These are phyloP conservation scores for Cubamyces lactineus DNA, from an alignment of 768 basidiomycete genomes.

Conservation along the genomic window DNA sequence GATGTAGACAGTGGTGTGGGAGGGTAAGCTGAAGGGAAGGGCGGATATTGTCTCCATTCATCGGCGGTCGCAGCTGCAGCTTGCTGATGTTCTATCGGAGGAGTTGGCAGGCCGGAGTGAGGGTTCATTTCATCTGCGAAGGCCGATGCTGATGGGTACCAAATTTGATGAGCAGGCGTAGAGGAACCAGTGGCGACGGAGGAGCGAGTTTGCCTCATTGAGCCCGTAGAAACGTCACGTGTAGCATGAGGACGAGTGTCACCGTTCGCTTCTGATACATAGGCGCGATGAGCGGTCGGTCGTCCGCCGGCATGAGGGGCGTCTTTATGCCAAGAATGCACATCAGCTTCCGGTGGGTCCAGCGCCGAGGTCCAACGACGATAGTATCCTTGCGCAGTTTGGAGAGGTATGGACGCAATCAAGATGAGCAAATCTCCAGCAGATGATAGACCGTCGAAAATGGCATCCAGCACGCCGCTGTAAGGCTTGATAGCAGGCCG, in stretches of 20 bases:
- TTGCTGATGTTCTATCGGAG: slow-evolving; percentile 17
- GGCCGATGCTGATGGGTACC: slow-evolving; percentile 61
- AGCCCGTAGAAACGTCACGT: slow-evolving; percentile 16
- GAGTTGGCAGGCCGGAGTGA: slow-evolving; percentile 26
- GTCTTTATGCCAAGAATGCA: slow-evolving; percentile 15
- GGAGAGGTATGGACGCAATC: slow-evolving; percentile 44
- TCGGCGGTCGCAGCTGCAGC: slow-evolving; percentile 37
- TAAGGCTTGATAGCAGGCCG: slow-evolving; percentile 82
- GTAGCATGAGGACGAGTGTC: slow-evolving; percentile 5
- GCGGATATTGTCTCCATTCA: slow-evolving; percentile 75
- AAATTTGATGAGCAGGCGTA: slow-evolving; percentile 48
- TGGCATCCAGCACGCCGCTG: slow-evolving; percentile 61
- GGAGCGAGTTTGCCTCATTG: slow-evolving; percentile 14
- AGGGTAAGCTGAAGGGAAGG: slow-evolving; percentile 79
- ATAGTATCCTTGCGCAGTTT: slow-evolving; percentile 39
- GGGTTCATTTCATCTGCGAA: slow-evolving; percentile 39
- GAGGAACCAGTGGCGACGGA: neutral
- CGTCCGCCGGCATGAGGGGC: slow-evolving; percentile 9
- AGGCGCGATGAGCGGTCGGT: slow-evolving; percentile 15
- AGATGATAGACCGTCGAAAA: slow-evolving; percentile 62
- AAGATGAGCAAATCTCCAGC: slow-evolving; percentile 63
- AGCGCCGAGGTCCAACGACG: slow-evolving; percentile 28
- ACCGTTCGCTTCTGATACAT: slow-evolving; percentile 15
- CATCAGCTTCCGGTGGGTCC: slow-evolving; percentile 17
- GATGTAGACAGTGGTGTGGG: slow-evolving; percentile 41